Percentiles rank a stretch among this genome's conserved stretches.
Conservation (phyloP, 2,329 filamentous ascomycete genomes). For the Tolypocladium ophioglossoides region DNA sequence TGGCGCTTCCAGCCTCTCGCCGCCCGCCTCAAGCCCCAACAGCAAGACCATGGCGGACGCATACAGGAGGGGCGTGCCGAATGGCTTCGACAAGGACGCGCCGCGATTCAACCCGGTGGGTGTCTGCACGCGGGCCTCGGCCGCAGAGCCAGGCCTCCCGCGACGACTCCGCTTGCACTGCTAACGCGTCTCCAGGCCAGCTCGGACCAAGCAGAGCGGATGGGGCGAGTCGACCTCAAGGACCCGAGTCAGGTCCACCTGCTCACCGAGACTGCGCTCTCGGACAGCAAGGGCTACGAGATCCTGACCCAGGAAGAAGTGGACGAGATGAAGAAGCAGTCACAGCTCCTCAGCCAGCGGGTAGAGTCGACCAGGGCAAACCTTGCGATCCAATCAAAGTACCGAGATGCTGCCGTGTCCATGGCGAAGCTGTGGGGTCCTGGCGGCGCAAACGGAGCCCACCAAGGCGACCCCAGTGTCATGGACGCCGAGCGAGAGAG, state of each 20-base stretch:
- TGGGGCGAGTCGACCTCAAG: constrained; percentile 48
- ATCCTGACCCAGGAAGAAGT: constrained; percentile 87
- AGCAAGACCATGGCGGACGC: constrained; percentile 45
- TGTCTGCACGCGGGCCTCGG: constrained; percentile 3
- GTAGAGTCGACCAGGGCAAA: constrained; percentile 75
- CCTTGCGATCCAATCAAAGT: constrained; percentile 82
- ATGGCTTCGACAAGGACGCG: constrained; percentile 25
- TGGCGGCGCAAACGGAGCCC: constrained; percentile 36
- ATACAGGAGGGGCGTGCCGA: constrained; percentile 37
- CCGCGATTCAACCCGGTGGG: constrained; percentile 48
- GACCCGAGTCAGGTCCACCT: constrained; percentile 80
- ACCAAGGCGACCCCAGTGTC: constrained; percentile 36
- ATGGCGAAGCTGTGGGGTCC: constrained; percentile 70
- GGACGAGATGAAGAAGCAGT: constrained; percentile 83
- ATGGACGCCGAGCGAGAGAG: constrained; percentile 64
- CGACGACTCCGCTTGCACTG: neutral
- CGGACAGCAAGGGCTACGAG: constrained; percentile 76
- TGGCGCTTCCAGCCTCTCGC: constrained; percentile 18
- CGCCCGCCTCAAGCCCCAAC: constrained; percentile 25
- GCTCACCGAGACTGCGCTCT: constrained; percentile 84
- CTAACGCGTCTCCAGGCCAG: constrained; percentile 32
- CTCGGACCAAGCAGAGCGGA: constrained; percentile 40
- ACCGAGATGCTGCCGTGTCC: constrained; percentile 83
- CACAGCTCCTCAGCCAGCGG: constrained; percentile 58
- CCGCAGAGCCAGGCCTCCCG: neutral